phyloP scores from a whole-genome alignment of 805 yeast species.

The fission yeast (Schizosaccharomyces pombe) region DNA sequence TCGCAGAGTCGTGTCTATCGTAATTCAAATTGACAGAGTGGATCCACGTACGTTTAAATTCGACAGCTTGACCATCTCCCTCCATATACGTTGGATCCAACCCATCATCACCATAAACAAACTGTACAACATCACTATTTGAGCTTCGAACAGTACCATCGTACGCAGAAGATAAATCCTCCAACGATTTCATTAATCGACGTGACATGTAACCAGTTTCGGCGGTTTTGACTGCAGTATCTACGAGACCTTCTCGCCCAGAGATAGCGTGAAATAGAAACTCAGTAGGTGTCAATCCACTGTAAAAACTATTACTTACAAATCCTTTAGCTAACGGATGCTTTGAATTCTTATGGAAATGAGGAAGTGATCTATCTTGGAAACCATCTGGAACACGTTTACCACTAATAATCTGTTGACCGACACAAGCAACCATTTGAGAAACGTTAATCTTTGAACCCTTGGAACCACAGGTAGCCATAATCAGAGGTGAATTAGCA shows the following conservation, averaged over 20 bases:
- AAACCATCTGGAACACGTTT: constrained; percentile 99
- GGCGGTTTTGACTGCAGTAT: constrained; percentile 97
- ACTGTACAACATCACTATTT: constrained; percentile 87
- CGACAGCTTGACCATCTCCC: constrained; percentile 92
- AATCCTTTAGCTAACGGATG: constrained; percentile 97
- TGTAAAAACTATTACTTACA: constrained; percentile 81
- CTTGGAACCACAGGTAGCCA: constrained; percentile 98
- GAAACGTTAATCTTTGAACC: constrained; percentile 96
- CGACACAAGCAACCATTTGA: constrained; percentile 99
- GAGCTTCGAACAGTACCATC: constrained; percentile 91
- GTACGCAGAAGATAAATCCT: constrained; percentile 80
- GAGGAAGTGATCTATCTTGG: constrained; percentile 94
- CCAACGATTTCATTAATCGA: constrained; percentile 89
- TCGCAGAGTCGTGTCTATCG: constrained; percentile 26
- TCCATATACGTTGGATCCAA: constrained; percentile 97
- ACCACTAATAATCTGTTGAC: constrained; percentile 96
- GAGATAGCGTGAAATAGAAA: constrained; percentile 95
- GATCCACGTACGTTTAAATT: constrained; percentile 83
- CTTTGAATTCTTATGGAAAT: constrained; percentile 82
- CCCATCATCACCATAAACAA: constrained; percentile 96
- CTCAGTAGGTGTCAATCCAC: constrained; percentile 91
- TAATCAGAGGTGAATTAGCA: constrained; percentile 83
- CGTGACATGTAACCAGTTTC: constrained; percentile 98
- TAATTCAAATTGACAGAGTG: constrained; percentile 45
- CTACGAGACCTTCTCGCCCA: constrained; percentile 98